A percentile compares a stretch with the other conserved stretches of the same genome.
Evolutionary conservation across 306 rosid genomes (phyloP).

Genomic region (Hippophae rhamnoides): DNA sequence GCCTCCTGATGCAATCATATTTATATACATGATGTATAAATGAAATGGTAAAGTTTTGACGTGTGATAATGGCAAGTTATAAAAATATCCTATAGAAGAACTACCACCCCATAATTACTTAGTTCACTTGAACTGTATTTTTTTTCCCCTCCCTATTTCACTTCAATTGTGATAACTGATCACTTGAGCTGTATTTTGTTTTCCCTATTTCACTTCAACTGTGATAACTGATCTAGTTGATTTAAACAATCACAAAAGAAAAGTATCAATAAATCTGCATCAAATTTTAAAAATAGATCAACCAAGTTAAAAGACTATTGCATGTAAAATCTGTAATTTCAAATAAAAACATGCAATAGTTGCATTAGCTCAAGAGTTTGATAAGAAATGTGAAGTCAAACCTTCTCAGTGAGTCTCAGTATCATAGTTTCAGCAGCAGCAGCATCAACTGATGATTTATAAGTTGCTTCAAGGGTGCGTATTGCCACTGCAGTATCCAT

Average conservation of each 20-base stretch:
- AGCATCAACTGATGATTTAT: constrained; percentile 90
- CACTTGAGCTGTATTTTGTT: no score
- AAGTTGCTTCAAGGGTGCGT: constrained; percentile 96
- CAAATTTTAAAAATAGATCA: no score
- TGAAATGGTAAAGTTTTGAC: background rate
- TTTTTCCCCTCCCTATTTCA: no score
- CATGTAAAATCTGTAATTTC: constrained; percentile 1
- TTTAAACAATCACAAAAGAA: no score
- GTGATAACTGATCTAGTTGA: no score
- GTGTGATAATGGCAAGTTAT: no score
- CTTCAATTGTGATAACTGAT: no score
- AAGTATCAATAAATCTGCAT: no score
- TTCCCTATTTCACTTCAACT: no score
- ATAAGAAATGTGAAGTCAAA: constrained; percentile 10
- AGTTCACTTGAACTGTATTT: no score
- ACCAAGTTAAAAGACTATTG: background rate
- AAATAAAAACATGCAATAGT: background rate
- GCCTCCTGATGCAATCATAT: background rate
- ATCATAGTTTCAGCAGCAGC: constrained; percentile 88
- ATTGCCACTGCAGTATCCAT: constrained; percentile 99
- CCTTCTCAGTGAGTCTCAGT: constrained; percentile 81
- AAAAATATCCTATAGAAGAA: no score
- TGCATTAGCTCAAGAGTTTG: background rate
- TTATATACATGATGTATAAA: background rate
- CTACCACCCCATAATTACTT: no score